Conservation (phyloP, 495 filamentous ascomycete genomes). For the Penicillium pancosmium region DNA sequence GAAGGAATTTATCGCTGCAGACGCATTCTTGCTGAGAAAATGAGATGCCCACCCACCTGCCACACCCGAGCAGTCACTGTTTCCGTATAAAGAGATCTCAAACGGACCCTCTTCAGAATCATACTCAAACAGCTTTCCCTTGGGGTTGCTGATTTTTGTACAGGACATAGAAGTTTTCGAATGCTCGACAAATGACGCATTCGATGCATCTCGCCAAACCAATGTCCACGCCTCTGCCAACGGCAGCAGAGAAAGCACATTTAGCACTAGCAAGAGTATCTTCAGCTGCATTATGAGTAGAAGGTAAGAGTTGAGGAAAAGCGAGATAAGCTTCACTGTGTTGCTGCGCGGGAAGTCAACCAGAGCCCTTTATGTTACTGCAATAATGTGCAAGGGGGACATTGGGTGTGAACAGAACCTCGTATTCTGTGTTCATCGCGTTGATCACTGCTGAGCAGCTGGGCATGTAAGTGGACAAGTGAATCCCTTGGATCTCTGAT, state of each 20-base stretch:
- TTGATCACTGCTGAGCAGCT: conserved; percentile 6
- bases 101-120: conserved; percentile 13
- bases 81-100: conserved; percentile 12
- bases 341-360: neutral
- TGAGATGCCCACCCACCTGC: conserved; percentile 9
- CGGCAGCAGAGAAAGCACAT: conserved; percentile 3
- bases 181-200: conserved; percentile 14
- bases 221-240: conserved; percentile 10
- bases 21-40: conserved; percentile 12
- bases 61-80: conserved; percentile 12
- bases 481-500: conserved; percentile 2
- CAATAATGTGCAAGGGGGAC: conserved; percentile 4
- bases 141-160: conserved; percentile 8
- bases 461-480: conserved; percentile 2
- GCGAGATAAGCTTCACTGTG: neutral
- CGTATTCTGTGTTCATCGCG: conserved; percentile 9
- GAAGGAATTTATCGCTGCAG: conserved; percentile 11
- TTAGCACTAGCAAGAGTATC: neutral
- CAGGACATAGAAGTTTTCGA: conserved; percentile 5
- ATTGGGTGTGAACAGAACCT: conserved; percentile 1
- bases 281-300: conserved; percentile 4
- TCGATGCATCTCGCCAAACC: conserved; percentile 16
- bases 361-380: neutral
- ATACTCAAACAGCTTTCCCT: conserved; percentile 13
- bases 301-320: neutral